Evolutionary conservation across 345 rosid genomes (phyloP), one percentile per base, ranked within the genome.

Genomic region (Erysimum cheiranthoides): DNA sequence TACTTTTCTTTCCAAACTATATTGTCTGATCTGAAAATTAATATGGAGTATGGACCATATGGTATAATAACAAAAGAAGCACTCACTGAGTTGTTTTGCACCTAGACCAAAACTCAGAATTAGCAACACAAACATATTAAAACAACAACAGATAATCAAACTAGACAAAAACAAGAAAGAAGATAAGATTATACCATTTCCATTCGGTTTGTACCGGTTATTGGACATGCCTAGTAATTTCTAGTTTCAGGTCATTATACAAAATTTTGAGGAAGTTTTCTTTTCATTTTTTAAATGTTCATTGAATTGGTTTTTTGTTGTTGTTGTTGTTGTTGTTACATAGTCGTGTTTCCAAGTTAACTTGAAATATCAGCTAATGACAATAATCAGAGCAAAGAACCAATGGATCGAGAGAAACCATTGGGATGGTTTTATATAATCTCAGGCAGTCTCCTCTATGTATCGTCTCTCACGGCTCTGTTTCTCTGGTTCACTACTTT

Each of bases 401-500:
- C 17, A 3, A 43, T 13, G 49, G 49, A 43, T 43, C 49, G 17
- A 13, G 49, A 43, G 7, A 5, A 43, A 2, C n/a, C 8, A 43
- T 14, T 14, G 17, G 49, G 1, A 43, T 43, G 17, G 56, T 18
- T 50, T 21, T 4, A 10, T 18, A 21, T 8, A 21, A 21, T 10
- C 56, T 10, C 27, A 50, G 5, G 3, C 13, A 3, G 13, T 21
- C 13, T 45, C 25, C 52, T 47, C 52, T 47, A 16, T 1, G 10
- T 6, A 16, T 47, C 21, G 52, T 47, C 8, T 16, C 52, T 47
- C 25, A 3, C 2, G 25, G 52, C 52, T 47, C 25, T 47, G 5
- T 6, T 9, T 43, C 47, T 43, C 47, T 43, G 47, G 47, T 2
- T 43, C 0, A 5, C 47, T 12, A 40, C 46, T 43, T 88, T 25